Evolutionary conservation across 768 basidiomycete genomes (phyloP), one percentile per base, ranked within the genome.

Genomic region (Boletus sp.): DNA sequence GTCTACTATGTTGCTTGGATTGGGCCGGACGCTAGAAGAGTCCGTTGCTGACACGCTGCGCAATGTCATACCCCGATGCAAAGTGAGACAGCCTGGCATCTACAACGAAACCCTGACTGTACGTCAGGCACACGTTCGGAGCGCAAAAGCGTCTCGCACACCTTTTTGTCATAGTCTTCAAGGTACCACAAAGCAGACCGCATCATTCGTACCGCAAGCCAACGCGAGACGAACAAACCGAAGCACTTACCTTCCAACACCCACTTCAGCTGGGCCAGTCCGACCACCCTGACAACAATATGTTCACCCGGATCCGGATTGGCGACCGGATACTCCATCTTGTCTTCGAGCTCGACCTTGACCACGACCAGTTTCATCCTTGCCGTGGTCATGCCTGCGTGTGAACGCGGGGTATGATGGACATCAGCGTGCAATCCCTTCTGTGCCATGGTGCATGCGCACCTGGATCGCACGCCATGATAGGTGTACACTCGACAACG

Each of bases 291-390:
- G 40, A 80, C 83, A 39, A 85, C 78, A 59, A 98, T 93, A 57
- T 85, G 83, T 70, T 98, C 94, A 10, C 93, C 94, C n/a, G 77
- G 74, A 17, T 96, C 93, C 1, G 94, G 84, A 52, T 88, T 82
- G 51, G 90, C 84, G 11, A 79, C 72, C 0, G 93, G 93, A 15
- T 76, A 77, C 57, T 86, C 81, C 57, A 96, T 73, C 62, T 80
- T 70, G 56, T 82, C 83, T n/a, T 80, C 75, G 51, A 98, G 75
- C 33, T 75, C 68, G 41, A 93, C 87, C 54, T 80, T 78, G 29
- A 95, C 75, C 17, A 86, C 77, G 44, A 92, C 84, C 21, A 97
- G 80, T 63, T 90, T 86, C 91, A 95, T 95, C 66, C 90, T 96
- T 13, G 95, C 90, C 41, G 85, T 93, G 19, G 91, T 88, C 93